Evolutionary conservation across 164 flowering plant genomes (phyloP).

Genomic region (Chimonanthus salicifolius): DNA sequence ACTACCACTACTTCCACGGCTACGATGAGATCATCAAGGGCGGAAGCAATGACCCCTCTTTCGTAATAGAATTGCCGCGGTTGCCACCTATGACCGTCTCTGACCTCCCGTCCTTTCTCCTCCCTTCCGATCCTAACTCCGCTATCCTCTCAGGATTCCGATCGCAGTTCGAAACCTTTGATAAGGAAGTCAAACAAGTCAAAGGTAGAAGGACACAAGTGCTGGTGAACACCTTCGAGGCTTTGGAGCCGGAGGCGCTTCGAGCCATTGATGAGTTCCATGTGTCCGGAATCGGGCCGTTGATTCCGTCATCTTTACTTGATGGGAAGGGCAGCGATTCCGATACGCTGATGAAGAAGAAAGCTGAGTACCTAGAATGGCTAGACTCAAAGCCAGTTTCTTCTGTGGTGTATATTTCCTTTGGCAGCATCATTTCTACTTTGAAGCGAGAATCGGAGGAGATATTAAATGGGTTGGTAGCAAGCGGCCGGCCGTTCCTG

Average conservation of each 20-base stretch:
- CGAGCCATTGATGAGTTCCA: slow-evolving; percentile 17
- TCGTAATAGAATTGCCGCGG: slow-evolving; percentile 20
- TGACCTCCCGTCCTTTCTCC: slow-evolving; percentile 34
- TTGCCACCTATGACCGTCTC: slow-evolving; percentile 21
- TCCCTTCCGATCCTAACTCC: neutral
- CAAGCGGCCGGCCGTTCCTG: slow-evolving; percentile 28
- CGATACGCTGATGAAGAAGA: slow-evolving; percentile 20
- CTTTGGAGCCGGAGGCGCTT: slow-evolving; percentile 39
- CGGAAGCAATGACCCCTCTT: slow-evolving; percentile 3
- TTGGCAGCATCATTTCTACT: slow-evolving; percentile 30
- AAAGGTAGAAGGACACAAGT: slow-evolving; percentile 10
- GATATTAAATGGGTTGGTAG: slow-evolving; percentile 25
- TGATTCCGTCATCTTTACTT: slow-evolving; percentile 43
- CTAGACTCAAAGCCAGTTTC: slow-evolving; percentile 28
- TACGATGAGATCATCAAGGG: slow-evolving; percentile 7
- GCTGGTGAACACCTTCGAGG: slow-evolving; percentile 49
- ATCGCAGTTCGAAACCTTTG: slow-evolving; percentile 31
- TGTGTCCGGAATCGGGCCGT: slow-evolving; percentile 46
- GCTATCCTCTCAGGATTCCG: neutral
- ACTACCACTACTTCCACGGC: slow-evolving; percentile 24
- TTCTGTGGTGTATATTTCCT: slow-evolving; percentile 40
- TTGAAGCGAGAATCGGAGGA: slow-evolving; percentile 29
- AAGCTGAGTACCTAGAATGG: slow-evolving; percentile 32
- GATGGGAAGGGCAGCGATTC: slow-evolving; percentile 18
- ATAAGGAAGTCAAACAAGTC: slow-evolving; percentile 12